Conservation (phyloP, 2,329 filamentous ascomycete genomes). For the Arthroderma sp. region DNA sequence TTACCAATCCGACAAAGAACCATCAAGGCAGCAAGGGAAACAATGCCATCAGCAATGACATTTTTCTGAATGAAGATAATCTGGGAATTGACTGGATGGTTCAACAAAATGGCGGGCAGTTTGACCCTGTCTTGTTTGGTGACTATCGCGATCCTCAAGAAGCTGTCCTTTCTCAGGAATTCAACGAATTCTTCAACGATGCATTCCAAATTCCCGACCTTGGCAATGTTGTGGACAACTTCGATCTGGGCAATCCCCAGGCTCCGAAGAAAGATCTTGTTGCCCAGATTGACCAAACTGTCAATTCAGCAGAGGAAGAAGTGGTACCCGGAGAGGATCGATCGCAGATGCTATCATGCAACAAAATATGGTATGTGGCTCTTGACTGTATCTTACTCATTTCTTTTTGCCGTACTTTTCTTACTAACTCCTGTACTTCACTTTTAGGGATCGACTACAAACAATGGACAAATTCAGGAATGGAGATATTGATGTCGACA, state of each 20-base stretch:
- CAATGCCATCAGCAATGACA: background rate
- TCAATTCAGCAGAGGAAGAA: constrained; percentile 60
- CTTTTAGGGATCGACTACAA: constrained; percentile 72
- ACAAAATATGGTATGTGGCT: constrained; percentile 72
- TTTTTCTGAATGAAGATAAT: constrained; percentile 6
- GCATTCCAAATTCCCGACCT: constrained; percentile 68
- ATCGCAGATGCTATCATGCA: constrained; percentile 63
- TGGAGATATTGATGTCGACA: constrained; percentile 87
- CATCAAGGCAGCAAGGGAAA: background rate
- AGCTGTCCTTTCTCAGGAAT: constrained; percentile 57
- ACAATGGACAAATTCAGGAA: constrained; percentile 74
- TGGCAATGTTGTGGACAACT: constrained; percentile 61
- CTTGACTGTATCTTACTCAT: background rate
- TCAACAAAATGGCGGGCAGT: constrained; percentile 70
- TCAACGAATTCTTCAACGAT: constrained; percentile 62
- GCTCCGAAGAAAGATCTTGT: constrained; percentile 55
- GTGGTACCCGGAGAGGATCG: constrained; percentile 49
- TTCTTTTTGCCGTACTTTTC: background rate
- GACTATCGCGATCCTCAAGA: constrained; percentile 86
- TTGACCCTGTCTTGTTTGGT: constrained; percentile 83
- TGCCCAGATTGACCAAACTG: constrained; percentile 57
- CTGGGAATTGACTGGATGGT: constrained; percentile 50
- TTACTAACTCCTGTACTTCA: constrained; percentile 1
- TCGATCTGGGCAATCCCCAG: constrained; percentile 23
- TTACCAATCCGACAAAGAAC: background rate